Evolutionary conservation across 345 rosid species (phyloP), one percentile per base, ranked within the genome.

Genomic region (Linum usitatissimum): DNA sequence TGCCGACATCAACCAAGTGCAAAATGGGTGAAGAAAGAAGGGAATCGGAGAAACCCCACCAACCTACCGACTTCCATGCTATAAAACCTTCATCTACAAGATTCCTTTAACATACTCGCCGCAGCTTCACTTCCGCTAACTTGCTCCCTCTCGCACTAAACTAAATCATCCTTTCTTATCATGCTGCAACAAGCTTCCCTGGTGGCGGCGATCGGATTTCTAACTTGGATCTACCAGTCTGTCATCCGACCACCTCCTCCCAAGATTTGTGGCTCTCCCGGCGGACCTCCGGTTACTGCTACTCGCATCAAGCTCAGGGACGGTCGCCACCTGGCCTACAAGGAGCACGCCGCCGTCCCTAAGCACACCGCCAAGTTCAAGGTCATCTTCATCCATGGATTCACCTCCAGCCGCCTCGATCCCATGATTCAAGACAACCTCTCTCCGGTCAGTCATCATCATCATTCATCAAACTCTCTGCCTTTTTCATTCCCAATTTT

Each of bases 311-410:
- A 55, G 59, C 59, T 55, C 10, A 10, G 59, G 6, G 59, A 55
- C 30, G 59, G 59, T 14, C 23, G 59, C 20, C 28, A 55, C 30
- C 30, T 55, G 30, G 59, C 59, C 30, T 55, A 55, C 59, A 55
- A 55, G 59, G 59, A 55, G 59, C 59, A 55, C 30, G 59, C 28
- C 30, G 59, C 28, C 5, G 59, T 55, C 30, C 59, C 59, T 9
- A 55, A 28, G 19, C 28, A 55, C 28, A 28, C 8, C 30, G 59
- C 59, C 12, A 55, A 55, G 59, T 55, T 28, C 59, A 55, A 55
- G 30, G 59, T 55, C 30, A 19, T 55, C 9, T 55, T 18, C 30
- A 28, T 55, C 59, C 59, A 55, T 18, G 59, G 59, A 20, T 55
- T 55, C 59, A 28, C 59, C 30, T 55, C 28, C 59, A 55, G 59